Evolutionary conservation across 176 grass and related monocot genomes (phyloP), one percentile per base, ranked within the genome.

Genomic region (Hsuehochloa calcarea): DNA sequence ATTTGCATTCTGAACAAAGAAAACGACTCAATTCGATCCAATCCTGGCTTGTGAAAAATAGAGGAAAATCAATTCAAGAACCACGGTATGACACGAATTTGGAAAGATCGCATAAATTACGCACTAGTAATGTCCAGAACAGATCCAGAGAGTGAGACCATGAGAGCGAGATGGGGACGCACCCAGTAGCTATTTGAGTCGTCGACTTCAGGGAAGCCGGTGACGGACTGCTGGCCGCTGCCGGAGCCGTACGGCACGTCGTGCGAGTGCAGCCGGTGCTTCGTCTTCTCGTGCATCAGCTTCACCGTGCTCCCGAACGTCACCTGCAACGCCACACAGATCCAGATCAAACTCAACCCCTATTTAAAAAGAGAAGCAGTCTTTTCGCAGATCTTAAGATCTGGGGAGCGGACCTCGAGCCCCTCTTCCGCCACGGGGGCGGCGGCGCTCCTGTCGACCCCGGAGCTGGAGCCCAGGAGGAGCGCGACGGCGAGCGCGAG

Each of bases 121-220:
- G 5, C 13, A 34, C 49, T 63, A 77, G 16, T 11, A 58, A 16
- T 13, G 14, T 69, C 51, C 70, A 82, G 22, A 41, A 31, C 5
- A 75, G 15, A 43, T 68, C 20, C 39, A 59, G 6, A 13, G 19
- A 75, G 68, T 13, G 25, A 19, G 31, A 31, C 9, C 17, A 29
- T 16, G n/a, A 16, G 50, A 27, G 20, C 7, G 7, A 31, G 20
- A 74, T 26, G 59, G 31, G n/a, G 23, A 70, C 85, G 23, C 54
- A 95, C 93, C 93, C 93, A 95, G 64, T 92, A 95, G 77, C 93
- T 95, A 85, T 95, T 95, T 15, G 90, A 81, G 79, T 95, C 93
- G n/a, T 89, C 88, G 15, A 83, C 88, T 61, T 90, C 77, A 10
- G 93, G 90, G 27, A 90, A 90, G 13, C 90, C 93, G 8, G 93